phyloP scores from a whole-genome alignment of 441 rosid species.

The Gossypium schwendimanii region DNA sequence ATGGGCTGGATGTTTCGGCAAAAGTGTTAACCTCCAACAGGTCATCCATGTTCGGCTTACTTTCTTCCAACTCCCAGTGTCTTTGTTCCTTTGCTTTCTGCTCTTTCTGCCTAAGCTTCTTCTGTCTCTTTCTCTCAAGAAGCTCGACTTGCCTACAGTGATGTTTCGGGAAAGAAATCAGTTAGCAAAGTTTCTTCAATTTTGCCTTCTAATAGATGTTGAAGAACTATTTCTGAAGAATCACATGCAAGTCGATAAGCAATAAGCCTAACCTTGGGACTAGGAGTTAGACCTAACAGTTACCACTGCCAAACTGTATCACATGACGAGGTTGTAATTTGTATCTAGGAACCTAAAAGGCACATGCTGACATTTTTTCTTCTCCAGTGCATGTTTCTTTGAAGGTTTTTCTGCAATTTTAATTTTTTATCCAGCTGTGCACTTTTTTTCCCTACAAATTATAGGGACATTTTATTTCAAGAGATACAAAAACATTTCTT shows the following conservation, averaged over 20 bases:
- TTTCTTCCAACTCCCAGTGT: conserved; percentile 31
- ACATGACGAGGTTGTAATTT: background rate
- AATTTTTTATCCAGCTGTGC: background rate
- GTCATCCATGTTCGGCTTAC: conserved; percentile 36
- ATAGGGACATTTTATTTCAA: background rate
- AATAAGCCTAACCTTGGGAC: background rate
- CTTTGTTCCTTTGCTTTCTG: conserved; percentile 68
- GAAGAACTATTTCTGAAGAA: background rate
- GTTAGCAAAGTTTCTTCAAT: background rate
- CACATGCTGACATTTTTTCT: background rate
- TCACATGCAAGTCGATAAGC: background rate
- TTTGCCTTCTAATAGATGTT: background rate
- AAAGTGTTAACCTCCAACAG: conserved; percentile 34
- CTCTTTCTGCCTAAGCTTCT: conserved; percentile 79
- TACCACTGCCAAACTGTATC: background rate
- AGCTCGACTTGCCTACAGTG: conserved; percentile 66
- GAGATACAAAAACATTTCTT: background rate
- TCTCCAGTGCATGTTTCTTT: background rate
- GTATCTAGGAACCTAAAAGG: conserved; percentile 1
- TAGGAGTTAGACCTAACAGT: background rate
- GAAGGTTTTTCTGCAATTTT: background rate
- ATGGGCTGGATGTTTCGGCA: conserved; percentile 37
- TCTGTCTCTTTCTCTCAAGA: conserved; percentile 73
- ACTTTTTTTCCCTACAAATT: background rate
- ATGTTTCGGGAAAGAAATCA: conserved; percentile 12